phyloP scores from a whole-genome alignment of 352 stramenopile genomes.

The Plasmopara halstedii region DNA sequence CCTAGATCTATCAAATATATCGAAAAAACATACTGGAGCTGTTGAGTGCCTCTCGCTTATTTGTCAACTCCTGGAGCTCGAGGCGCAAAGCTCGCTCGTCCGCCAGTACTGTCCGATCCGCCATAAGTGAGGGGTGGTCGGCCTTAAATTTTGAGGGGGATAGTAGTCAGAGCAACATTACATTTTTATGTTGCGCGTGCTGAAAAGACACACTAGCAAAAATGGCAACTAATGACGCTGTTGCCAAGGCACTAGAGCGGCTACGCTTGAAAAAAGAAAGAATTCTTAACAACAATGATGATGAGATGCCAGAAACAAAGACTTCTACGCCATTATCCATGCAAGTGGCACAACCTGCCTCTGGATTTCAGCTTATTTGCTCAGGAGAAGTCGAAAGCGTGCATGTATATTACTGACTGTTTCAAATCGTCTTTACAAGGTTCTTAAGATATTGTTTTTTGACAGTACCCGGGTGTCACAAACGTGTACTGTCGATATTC shows the following conservation, averaged over 20 bases:
- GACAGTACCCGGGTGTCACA: constrained; percentile 58
- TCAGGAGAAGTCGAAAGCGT: constrained; percentile 56
- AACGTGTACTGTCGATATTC: constrained; percentile 92
- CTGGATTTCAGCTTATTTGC: constrained; percentile 52
- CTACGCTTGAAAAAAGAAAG: constrained; percentile 7
- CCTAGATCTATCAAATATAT: neutral
- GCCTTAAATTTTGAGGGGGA: constrained; percentile 11
- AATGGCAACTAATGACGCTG: constrained; percentile 17
- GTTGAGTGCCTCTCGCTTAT: constrained; percentile 43
- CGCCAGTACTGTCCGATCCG: constrained; percentile 22
- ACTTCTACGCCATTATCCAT: constrained; percentile 2
- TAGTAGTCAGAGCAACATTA: constrained; percentile 3
- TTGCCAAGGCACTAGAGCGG: constrained; percentile 18
- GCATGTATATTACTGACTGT: constrained; percentile 19
- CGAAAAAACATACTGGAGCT: constrained; percentile 18
- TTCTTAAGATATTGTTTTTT: neutral
- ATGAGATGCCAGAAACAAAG: neutral
- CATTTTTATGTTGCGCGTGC: neutral
- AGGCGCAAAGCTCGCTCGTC: constrained; percentile 47
- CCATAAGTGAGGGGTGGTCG: constrained; percentile 15
- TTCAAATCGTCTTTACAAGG: neutral
- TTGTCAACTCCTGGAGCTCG: constrained; percentile 43
- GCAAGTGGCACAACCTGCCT: constrained; percentile 14
- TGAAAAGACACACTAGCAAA: constrained; percentile 12
- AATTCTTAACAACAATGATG: neutral